phyloP scores from a whole-genome alignment of 1,284 basidiomycete species.

The Trichosporon sp. region DNA sequence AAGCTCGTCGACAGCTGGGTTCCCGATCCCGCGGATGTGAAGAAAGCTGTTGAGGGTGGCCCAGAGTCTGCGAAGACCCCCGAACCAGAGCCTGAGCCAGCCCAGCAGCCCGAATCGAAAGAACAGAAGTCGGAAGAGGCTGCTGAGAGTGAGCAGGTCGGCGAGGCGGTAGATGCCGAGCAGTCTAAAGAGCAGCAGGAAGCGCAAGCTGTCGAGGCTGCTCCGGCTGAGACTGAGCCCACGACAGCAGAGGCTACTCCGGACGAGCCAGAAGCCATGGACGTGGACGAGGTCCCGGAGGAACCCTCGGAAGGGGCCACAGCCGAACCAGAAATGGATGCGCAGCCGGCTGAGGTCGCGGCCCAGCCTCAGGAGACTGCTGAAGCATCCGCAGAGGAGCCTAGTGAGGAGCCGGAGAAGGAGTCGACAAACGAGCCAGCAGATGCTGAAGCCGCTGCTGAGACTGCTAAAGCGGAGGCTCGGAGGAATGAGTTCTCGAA shows the following conservation, averaged over 20 bases:
- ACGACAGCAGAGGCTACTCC: background rate
- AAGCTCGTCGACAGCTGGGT: slow-evolving; percentile 39
- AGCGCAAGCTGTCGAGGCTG: background rate
- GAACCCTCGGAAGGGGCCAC: background rate
- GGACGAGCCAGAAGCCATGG: slow-evolving; percentile 8
- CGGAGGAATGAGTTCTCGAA: background rate
- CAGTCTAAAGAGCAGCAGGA: background rate
- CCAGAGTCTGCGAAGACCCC: slow-evolving; percentile 17
- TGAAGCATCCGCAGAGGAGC: background rate
- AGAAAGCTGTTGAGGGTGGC: slow-evolving; percentile 28
- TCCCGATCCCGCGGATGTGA: slow-evolving; percentile 32
- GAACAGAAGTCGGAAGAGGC: background rate
- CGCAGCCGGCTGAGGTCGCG: background rate
- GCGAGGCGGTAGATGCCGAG: background rate
- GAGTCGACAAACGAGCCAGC: background rate
- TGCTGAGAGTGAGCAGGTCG: background rate
- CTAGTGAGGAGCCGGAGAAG: background rate
- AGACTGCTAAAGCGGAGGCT: background rate
- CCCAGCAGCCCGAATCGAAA: background rate
- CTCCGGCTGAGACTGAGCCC: background rate
- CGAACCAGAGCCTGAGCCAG: background rate
- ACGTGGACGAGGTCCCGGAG: background rate
- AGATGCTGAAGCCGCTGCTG: background rate
- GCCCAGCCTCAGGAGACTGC: background rate
- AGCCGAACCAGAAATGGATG: background rate